Percentiles rank a stretch among this genome's conserved stretches.
phyloP scores from a whole-genome alignment of 306 rosid species.

The Astragalus membranaceus region DNA sequence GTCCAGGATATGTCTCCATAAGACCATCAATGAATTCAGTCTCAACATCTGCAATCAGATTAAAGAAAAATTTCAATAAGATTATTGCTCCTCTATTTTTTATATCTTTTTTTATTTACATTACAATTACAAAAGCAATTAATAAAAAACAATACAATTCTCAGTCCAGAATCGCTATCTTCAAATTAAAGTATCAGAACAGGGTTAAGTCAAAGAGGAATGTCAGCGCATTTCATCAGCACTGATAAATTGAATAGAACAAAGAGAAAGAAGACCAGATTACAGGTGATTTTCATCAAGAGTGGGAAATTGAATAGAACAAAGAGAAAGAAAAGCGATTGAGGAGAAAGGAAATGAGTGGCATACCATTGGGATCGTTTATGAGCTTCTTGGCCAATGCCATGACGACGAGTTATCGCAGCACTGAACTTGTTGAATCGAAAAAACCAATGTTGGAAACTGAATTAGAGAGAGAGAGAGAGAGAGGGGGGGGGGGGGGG shows the following conservation, averaged over 20 bases:
- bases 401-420: constrained; percentile 37
- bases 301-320: neutral
- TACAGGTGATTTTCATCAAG: neutral
- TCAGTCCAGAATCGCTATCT: neutral
- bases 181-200: neutral
- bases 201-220: constrained; percentile 16
- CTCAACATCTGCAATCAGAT: constrained; percentile 71
- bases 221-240: constrained; percentile 11
- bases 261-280: neutral
- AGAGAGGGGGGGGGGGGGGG: neutral
- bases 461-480: neutral
- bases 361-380: constrained; percentile 64
- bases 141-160: neutral
- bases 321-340: neutral
- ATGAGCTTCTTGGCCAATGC: constrained; percentile 79
- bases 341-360: constrained; percentile 4
- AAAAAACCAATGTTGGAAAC: neutral
- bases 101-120: neutral
- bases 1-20: constrained; percentile 83
- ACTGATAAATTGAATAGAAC: constrained; percentile 10
- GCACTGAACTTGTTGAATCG: neutral
- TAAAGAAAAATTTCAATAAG: neutral
- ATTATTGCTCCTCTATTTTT: neutral
- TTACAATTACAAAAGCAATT: neutral
- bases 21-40: constrained; percentile 93